Conservation (phyloP, 2,329 filamentous ascomycete genomes). For the Colletotrichum siamense region DNA sequence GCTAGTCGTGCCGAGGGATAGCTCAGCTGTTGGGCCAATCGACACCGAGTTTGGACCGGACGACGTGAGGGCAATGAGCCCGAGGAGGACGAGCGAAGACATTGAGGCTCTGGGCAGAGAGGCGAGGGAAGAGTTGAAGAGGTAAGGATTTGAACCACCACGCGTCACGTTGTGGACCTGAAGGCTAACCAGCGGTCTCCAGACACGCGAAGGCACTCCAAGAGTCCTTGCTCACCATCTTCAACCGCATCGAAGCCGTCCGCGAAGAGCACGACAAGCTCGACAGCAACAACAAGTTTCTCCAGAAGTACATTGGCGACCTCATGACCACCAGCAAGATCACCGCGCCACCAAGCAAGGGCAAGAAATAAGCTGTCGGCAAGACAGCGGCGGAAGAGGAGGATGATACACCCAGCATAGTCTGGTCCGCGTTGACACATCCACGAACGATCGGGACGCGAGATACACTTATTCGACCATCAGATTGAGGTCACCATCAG, state of each 20-base stretch:
- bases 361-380: constrained; percentile 53
- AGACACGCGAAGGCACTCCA: constrained; percentile 91
- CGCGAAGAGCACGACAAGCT: constrained; percentile 96
- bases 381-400: background rate
- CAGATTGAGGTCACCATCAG: background rate
- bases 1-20: constrained; percentile 81
- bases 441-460: background rate
- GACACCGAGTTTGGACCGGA: constrained; percentile 82
- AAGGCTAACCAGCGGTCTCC: background rate
- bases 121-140: constrained; percentile 71
- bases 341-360: constrained; percentile 59
- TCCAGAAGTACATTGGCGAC: constrained; percentile 98
- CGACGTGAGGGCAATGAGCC: constrained; percentile 94
- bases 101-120: constrained; percentile 86
- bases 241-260: constrained; percentile 93
- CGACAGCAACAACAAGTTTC: constrained; percentile 94
- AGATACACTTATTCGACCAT: background rate
- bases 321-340: constrained; percentile 87
- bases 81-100: constrained; percentile 87
- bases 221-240: constrained; percentile 85
- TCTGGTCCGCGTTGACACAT: background rate
- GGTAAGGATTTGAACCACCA: constrained; percentile 42
- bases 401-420: background rate
- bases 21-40: constrained; percentile 72
- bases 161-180: no score